phyloP scores from a whole-genome alignment of 2,329 filamentous ascomycete species.

The Cladosporium sp. region DNA sequence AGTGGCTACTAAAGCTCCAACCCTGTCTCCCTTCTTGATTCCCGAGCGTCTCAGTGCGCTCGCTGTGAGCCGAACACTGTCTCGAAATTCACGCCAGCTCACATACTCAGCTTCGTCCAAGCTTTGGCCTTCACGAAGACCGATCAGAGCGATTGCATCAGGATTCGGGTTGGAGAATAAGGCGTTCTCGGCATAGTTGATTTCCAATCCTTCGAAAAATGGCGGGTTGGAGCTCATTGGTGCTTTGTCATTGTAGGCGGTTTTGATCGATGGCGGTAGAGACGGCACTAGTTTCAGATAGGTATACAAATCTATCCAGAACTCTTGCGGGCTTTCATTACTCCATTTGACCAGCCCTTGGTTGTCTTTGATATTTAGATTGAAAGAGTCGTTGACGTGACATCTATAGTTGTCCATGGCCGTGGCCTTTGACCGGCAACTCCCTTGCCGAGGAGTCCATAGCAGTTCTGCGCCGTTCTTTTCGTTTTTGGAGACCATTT shows the following conservation, averaged over 20 bases:
- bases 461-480: constrained; percentile 14
- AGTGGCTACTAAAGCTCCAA: constrained; percentile 41
- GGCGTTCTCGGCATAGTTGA: constrained; percentile 42
- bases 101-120: constrained; percentile 33
- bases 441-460: constrained; percentile 21
- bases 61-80: constrained; percentile 35
- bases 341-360: constrained; percentile 40
- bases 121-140: constrained; percentile 36
- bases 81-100: constrained; percentile 39
- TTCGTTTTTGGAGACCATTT: neutral
- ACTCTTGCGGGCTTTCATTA: constrained; percentile 37
- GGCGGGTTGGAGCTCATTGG: constrained; percentile 36
- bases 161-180: constrained; percentile 34
- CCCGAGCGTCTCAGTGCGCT: constrained; percentile 37
- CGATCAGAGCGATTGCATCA: constrained; percentile 36
- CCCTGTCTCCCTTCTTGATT: constrained; percentile 35
- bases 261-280: constrained; percentile 29
- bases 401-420: constrained; percentile 29
- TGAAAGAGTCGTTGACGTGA: constrained; percentile 28
- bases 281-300: constrained; percentile 35
- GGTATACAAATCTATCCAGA: constrained; percentile 42
- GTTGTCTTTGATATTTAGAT: constrained; percentile 23
- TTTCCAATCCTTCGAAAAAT: constrained; percentile 35
- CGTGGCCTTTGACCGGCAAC: constrained; percentile 17
- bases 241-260: constrained; percentile 35